Evolutionary conservation across 805 yeast species (phyloP), one percentile per base, ranked within the genome.

Genomic region (Candida oleophila): DNA sequence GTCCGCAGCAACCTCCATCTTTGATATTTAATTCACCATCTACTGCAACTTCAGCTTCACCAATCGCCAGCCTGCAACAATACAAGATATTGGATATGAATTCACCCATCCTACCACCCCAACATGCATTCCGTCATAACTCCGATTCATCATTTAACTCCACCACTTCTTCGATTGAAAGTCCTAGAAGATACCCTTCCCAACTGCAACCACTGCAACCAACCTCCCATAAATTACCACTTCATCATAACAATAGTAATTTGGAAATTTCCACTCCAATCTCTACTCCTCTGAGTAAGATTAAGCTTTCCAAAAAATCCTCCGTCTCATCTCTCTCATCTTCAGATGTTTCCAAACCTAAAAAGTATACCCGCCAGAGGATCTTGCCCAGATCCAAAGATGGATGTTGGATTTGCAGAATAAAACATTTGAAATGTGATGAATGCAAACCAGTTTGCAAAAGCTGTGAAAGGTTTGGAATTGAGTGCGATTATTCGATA

Each of bases 351-450:
- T 18, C 19, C 16, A 51, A 57, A 41, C 57, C 64, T 8, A 70
- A 69, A 47, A 69, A 69, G 50, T 58, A 69, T 46, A 71, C 72
- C 14, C 56, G 77, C 32, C 60, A 71, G 46, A 64, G 74, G 45
- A 52, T 68, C 20, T 59, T 69, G 47, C 75, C 74, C 2, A 55
- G 77, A 40, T 68, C 74, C 2, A 69, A 69, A 48, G 65, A 60
- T 30, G 77, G 77, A 4, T 72, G 77, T 49, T 72, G 77, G 77
- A 69, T 72, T 45, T 72, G 77, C 49, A 57, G 77, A 45, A 72
- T 72, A 48, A 70, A 71, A 50, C 77, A 72, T 51, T 61, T 72
- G 47, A 72, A 72, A 50, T 72, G 77, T 53, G 76, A 72, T 49
- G 77, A 72, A 48, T 40, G 33, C 11, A 61, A 65, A 46, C 77